Evolutionary conservation across 116 monocot genomes (phyloP).

Genomic region (Phalaenopsis hybrid): DNA sequence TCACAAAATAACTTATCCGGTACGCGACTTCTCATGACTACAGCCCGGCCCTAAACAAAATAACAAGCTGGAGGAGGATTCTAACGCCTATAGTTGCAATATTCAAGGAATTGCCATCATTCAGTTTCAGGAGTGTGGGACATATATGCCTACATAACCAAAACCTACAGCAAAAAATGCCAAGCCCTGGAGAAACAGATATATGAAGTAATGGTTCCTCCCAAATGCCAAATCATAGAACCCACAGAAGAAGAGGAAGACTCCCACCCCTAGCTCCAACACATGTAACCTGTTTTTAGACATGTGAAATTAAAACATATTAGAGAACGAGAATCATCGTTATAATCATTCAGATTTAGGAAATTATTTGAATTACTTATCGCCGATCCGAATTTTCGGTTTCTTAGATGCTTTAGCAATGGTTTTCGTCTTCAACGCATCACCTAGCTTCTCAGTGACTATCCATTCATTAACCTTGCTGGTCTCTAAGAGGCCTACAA

Average conservation of each 20-base stretch:
- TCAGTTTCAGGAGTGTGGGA: slow-evolving; percentile 25
- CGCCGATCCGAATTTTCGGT: slow-evolving; percentile 42
- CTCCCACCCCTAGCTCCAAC: slow-evolving; percentile 64
- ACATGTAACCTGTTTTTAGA: slow-evolving; percentile 45
- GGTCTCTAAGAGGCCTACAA: slow-evolving; percentile 61
- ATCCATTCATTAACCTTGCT: slow-evolving; percentile 80
- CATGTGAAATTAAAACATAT: too few species aligned
- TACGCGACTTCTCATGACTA: too few species aligned
- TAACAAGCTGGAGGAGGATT: background rate
- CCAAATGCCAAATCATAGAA: slow-evolving; percentile 73
- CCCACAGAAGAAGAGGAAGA: slow-evolving; percentile 80
- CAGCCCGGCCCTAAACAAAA: too few species aligned
- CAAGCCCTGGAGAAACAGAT: slow-evolving; percentile 60
- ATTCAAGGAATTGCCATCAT: too few species aligned
- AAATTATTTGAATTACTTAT: slow-evolving; percentile 28
- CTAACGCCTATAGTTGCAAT: background rate
- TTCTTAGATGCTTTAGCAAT: slow-evolving; percentile 28
- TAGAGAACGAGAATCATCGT: too few species aligned
- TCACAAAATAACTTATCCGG: slow-evolving; percentile 2
- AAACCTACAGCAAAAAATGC: slow-evolving; percentile 71
- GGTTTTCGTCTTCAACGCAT: slow-evolving; percentile 41
- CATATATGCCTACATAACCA: slow-evolving; percentile 68
- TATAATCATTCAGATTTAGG: too few species aligned
- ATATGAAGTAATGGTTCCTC: slow-evolving; percentile 62
- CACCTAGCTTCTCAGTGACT: slow-evolving; percentile 75